Conservation (phyloP, 176 grass and related monocot species). For the Oryza australiensis region DNA sequence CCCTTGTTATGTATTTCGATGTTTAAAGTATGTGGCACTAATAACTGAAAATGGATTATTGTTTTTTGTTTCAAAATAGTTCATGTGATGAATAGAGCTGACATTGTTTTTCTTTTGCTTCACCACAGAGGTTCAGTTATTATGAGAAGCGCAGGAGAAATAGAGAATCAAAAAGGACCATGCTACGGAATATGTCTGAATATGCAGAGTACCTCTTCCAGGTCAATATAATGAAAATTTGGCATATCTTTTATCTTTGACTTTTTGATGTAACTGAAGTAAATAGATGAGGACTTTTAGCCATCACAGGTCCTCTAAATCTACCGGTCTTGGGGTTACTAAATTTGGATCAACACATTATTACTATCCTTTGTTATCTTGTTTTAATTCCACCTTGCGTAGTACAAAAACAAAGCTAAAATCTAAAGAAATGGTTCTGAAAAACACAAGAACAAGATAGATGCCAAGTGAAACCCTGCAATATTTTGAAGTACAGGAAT, state of each 20-base stretch:
- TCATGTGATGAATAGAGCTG: conserved; percentile 8
- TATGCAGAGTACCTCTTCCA: conserved; percentile 80
- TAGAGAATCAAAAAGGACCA: conserved; percentile 62
- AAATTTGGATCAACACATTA: conserved; percentile 1
- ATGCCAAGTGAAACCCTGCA: neutral
- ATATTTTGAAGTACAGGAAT: neutral
- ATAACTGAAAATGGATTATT: neutral
- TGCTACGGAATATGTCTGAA: conserved; percentile 63
- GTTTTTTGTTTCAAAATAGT: conserved; percentile 11
- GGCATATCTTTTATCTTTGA: conserved; percentile 1
- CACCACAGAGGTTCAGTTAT: conserved; percentile 72
- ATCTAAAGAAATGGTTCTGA: neutral
- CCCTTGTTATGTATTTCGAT: neutral
- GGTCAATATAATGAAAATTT: conserved; percentile 44
- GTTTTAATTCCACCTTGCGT: neutral
- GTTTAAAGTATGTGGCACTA: neutral
- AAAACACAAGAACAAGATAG: conserved; percentile 11
- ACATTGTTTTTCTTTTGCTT: conserved; percentile 22
- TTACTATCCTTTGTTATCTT: conserved; percentile 2
- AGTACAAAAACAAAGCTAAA: neutral
- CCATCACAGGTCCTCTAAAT: conserved; percentile 14
- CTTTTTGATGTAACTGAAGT: neutral
- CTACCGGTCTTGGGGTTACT: neutral
- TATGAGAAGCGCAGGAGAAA: conserved; percentile 70
- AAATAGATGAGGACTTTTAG: neutral